These are phyloP conservation scores for Candida namnaoensis DNA, from an alignment of 805 yeast species.

Conservation along the genomic window DNA sequence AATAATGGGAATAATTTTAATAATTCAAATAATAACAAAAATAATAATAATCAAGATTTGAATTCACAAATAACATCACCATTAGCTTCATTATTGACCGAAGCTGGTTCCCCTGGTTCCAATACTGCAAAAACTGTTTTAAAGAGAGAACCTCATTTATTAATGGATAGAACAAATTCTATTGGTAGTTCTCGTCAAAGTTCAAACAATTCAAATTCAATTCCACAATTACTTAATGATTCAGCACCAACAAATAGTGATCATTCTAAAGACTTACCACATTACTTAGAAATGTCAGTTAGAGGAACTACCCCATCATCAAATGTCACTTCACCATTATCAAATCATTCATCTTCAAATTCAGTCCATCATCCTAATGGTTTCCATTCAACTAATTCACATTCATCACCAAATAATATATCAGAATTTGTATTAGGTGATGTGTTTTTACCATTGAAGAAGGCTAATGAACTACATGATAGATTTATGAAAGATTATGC, in stretches of 20 bases:
- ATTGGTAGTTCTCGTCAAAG: slow-evolving; percentile 12
- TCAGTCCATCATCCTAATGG: background rate
- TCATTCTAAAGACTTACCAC: slow-evolving; percentile 26
- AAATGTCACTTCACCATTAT: background rate
- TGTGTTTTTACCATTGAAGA: slow-evolving; percentile 53
- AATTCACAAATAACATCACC: slow-evolving; percentile 12
- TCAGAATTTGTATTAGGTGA: slow-evolving; percentile 72
- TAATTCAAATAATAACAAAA: background rate
- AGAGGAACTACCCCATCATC: slow-evolving; percentile 22
- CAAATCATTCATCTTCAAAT: background rate
- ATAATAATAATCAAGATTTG: background rate
- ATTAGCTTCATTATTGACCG: no score
- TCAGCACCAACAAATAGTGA: slow-evolving; percentile 31
- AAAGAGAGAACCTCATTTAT: slow-evolving; percentile 33
- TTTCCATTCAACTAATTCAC: slow-evolving; percentile 1
- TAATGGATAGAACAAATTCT: slow-evolving; percentile 24
- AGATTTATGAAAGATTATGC: slow-evolving; percentile 58
- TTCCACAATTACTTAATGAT: slow-evolving; percentile 30
- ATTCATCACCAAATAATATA: slow-evolving; percentile 15
- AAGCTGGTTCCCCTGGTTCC: slow-evolving; percentile 5
- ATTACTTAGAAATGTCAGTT: slow-evolving; percentile 32
- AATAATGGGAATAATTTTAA: no score
- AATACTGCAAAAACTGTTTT: slow-evolving; percentile 33
- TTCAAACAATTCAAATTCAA: slow-evolving; percentile 12
- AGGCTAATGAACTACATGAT: slow-evolving; percentile 67